Conservation (phyloP, 2,329 filamentous ascomycete species). For the Lasiodiplodia sp. region DNA sequence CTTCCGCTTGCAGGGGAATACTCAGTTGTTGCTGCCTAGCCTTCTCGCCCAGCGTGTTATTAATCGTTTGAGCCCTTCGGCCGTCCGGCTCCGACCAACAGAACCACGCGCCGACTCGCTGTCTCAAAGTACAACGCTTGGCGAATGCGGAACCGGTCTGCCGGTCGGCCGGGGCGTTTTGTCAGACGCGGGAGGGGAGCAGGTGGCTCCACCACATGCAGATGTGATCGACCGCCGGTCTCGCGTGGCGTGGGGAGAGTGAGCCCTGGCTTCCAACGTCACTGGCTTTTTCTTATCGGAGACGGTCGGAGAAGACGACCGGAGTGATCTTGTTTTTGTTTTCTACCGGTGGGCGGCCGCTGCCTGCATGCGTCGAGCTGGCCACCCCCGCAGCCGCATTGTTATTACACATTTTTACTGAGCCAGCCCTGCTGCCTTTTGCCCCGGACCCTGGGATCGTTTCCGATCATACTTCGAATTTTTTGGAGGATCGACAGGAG, state of each 20-base stretch:
- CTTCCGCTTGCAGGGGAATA: background rate
- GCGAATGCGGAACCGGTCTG: constrained; percentile 17
- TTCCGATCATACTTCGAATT: background rate
- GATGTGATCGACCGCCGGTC: background rate
- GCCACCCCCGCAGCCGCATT: background rate
- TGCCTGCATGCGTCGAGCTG: background rate
- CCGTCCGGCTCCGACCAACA: background rate
- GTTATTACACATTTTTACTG: background rate
- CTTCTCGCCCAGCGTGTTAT: background rate
- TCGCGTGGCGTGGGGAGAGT: background rate
- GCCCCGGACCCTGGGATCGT: background rate
- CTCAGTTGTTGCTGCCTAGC: background rate
- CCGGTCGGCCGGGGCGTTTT: background rate
- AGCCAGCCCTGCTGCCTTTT: background rate
- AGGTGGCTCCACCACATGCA: background rate
- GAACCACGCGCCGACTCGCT: background rate
- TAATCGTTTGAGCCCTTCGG: background rate
- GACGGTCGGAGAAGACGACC: background rate
- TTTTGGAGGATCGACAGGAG: background rate
- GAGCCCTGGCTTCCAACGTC: background rate
- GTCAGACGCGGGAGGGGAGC: background rate
- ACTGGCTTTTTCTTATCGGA: background rate
- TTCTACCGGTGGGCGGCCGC: background rate
- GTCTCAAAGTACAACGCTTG: background rate
- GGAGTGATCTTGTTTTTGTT: background rate